phyloP scores from a whole-genome alignment of 176 grass and related monocot species.

The Puccinellia tenuiflora region DNA sequence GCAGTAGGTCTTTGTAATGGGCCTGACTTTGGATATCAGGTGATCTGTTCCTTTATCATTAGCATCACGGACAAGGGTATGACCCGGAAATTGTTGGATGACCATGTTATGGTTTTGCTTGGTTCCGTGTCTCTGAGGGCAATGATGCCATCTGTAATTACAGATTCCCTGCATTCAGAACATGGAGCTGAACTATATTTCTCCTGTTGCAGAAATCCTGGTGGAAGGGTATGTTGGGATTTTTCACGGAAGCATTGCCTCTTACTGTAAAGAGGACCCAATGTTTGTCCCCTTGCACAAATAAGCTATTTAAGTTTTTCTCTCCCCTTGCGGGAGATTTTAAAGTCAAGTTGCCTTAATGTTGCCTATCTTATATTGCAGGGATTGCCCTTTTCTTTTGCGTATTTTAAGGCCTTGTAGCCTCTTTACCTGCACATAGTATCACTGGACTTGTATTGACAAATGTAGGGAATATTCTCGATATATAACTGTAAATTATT shows the following conservation, averaged over 20 bases:
- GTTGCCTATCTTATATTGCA: constrained; percentile 27
- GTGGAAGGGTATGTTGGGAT: constrained; percentile 53
- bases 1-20: constrained; percentile 52
- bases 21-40: constrained; percentile 53
- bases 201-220: constrained; percentile 82
- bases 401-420: neutral
- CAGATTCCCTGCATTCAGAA: constrained; percentile 44
- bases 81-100: constrained; percentile 33
- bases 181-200: constrained; percentile 73
- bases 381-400: neutral
- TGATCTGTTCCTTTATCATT: constrained; percentile 31
- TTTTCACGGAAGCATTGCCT: constrained; percentile 65
- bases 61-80: constrained; percentile 16
- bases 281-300: constrained; percentile 32
- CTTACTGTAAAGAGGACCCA: constrained; percentile 39
- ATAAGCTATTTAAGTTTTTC: constrained; percentile 22
- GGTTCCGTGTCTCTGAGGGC: constrained; percentile 13
- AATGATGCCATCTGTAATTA: constrained; percentile 38
- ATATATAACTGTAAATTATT: neutral
- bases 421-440: neutral
- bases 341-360: constrained; percentile 11
- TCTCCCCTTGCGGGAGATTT: constrained; percentile 42
- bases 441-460: neutral
- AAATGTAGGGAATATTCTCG: neutral
- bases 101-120: constrained; percentile 31